These are phyloP conservation scores for Cicer chorassanicum DNA, from an alignment of 306 rosid genomes.

Conservation along the genomic window DNA sequence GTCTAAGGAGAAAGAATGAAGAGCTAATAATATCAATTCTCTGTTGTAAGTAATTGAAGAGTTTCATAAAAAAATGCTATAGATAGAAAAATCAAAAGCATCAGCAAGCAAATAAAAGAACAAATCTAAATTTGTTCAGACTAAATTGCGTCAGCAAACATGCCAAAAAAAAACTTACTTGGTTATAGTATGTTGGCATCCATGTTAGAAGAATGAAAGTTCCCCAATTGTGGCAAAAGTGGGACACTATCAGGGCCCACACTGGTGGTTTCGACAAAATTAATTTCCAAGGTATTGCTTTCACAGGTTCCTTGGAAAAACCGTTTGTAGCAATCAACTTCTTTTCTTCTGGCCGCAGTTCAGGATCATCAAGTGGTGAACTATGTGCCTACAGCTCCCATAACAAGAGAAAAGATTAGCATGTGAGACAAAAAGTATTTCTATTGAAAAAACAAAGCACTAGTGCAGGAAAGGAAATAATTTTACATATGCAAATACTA, in stretches of 20 bases:
- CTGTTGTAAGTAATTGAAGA: background rate
- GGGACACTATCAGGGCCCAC: constrained; percentile 93
- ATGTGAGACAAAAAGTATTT: constrained; percentile 15
- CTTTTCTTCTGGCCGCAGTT: constrained; percentile 79
- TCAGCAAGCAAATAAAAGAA: constrained; percentile 1
- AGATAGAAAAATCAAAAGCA: constrained; percentile 13
- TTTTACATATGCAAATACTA: constrained; percentile 30
- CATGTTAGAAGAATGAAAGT: constrained; percentile 98
- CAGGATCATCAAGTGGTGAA: constrained; percentile 95
- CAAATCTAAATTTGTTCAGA: constrained; percentile 11
- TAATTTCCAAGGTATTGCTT: constrained; percentile 83
- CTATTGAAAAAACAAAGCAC: constrained; percentile 4
- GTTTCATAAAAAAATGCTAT: background rate
- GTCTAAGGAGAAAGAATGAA: background rate
- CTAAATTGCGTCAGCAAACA: background rate
- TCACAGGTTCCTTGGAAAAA: constrained; percentile 82
- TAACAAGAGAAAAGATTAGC: constrained; percentile 34
- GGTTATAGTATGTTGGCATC: constrained; percentile 99
- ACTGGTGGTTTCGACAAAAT: constrained; percentile 94
- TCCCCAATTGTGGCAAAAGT: constrained; percentile 99
- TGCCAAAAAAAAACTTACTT: constrained; percentile 59
- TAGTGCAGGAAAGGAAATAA: constrained; percentile 30
- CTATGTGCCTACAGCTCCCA: constrained; percentile 72
- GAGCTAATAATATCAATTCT: background rate
- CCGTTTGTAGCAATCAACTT: constrained; percentile 65